phyloP scores from a whole-genome alignment of 768 basidiomycete genomes.

The Serendipita indica region DNA sequence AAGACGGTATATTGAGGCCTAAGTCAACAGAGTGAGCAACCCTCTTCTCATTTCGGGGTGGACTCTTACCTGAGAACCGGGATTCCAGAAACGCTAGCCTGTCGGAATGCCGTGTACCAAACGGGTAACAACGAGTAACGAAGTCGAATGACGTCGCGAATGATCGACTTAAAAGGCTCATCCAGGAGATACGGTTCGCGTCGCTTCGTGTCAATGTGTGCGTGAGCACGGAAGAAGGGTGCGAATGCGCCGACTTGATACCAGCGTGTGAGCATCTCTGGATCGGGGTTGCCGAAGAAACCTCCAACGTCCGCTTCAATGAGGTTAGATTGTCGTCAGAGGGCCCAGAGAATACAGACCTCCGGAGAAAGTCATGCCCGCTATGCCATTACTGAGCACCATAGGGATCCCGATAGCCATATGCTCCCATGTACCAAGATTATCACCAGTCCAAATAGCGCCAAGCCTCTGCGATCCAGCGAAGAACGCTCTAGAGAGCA shows the following conservation, averaged over 20 bases:
- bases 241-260: slow-evolving; percentile 91
- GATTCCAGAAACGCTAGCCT: slow-evolving; percentile 64
- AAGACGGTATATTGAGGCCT: slow-evolving; percentile 95
- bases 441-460: slow-evolving; percentile 99
- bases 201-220: slow-evolving; percentile 94
- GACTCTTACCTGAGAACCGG: slow-evolving; percentile 62
- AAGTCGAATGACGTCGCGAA: slow-evolving; percentile 63
- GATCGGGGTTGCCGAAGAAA: slow-evolving; percentile 92
- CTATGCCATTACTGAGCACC: slow-evolving; percentile 76
- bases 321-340: slow-evolving; percentile 5
- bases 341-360: slow-evolving; percentile 36
- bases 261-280: slow-evolving; percentile 93
- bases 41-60: background rate
- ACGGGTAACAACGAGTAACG: slow-evolving; percentile 78
- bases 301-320: slow-evolving; percentile 86
- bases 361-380: slow-evolving; percentile 82
- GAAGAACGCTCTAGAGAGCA: slow-evolving; percentile 87
- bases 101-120: slow-evolving; percentile 97
- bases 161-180: slow-evolving; percentile 72
- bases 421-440: slow-evolving; percentile 94
- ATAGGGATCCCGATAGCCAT: slow-evolving; percentile 90
- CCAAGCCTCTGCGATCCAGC: slow-evolving; percentile 92
- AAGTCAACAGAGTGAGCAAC: background rate
- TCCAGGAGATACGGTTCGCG: slow-evolving; percentile 89
- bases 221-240: slow-evolving; percentile 98